A percentile compares a stretch with the other conserved stretches of the same genome.
These are phyloP conservation scores for Alternaria postmessia DNA, from an alignment of 2,329 filamentous ascomycete genomes.

Conservation along the genomic window DNA sequence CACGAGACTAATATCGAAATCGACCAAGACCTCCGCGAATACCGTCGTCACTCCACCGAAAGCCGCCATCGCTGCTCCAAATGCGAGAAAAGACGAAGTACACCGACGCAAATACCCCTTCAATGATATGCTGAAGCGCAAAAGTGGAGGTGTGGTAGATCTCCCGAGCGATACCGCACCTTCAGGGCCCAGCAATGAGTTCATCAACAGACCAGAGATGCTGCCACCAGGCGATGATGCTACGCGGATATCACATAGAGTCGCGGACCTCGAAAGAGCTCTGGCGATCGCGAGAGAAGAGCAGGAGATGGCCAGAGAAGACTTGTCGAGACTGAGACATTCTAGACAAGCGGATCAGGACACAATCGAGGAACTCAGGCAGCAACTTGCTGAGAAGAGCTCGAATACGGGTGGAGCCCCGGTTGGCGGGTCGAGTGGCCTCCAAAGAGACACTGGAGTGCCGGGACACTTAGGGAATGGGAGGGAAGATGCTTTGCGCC, in stretches of 20 bases:
- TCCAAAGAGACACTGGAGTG: neutral
- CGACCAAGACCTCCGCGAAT: slow-evolving; percentile 29
- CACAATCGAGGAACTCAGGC: slow-evolving; percentile 29
- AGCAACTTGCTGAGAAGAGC: slow-evolving; percentile 23
- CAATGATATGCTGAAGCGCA: slow-evolving; percentile 41
- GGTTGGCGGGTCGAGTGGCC: slow-evolving; percentile 1
- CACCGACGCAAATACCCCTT: slow-evolving; percentile 41
- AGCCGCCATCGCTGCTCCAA: slow-evolving; percentile 37
- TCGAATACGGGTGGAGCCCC: neutral
- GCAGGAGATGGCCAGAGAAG: slow-evolving; percentile 32
- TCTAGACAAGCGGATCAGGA: slow-evolving; percentile 29
- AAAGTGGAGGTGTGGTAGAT: slow-evolving; percentile 10
- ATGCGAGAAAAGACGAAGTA: slow-evolving; percentile 42
- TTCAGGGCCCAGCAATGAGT: slow-evolving; percentile 1
- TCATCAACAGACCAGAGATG: neutral
- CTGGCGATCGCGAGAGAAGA: slow-evolving; percentile 34
- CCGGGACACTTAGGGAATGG: neutral
- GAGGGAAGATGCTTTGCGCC: slow-evolving; percentile 26
- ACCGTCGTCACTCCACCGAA: slow-evolving; percentile 42
- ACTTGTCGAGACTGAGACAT: slow-evolving; percentile 35
- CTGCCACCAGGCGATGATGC: slow-evolving; percentile 5
- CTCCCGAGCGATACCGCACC: slow-evolving; percentile 1
- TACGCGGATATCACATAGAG: slow-evolving; percentile 18
- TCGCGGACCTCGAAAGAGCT: slow-evolving; percentile 40
- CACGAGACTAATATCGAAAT: slow-evolving; percentile 33